phyloP scores from a whole-genome alignment of 225 moss, liverwort and hornwort species.

The Pseudoscleropodium purum region DNA sequence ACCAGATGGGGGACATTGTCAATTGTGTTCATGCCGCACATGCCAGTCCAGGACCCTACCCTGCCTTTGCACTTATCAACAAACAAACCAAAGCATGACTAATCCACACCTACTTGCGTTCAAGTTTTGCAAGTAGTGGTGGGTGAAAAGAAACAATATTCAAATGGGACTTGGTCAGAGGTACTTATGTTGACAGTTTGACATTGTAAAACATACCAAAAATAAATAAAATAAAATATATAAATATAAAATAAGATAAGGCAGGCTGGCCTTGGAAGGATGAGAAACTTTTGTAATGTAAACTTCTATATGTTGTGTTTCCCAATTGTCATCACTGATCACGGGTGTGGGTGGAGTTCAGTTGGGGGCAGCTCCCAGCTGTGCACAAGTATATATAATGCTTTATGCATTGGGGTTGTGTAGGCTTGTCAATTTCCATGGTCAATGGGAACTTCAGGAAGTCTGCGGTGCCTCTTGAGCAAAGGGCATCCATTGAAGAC shows the following conservation, averaged over 20 bases:
- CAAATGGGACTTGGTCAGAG: neutral
- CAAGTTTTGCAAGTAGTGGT: neutral
- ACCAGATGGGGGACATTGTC: neutral
- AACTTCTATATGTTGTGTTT: neutral
- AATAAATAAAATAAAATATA: too few relatives aligned
- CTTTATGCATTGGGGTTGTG: neutral
- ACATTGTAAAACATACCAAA: neutral
- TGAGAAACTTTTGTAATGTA: neutral
- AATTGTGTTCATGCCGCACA: neutral
- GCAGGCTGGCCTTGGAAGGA: neutral
- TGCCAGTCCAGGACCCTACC: neutral
- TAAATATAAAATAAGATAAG: neutral
- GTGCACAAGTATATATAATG: neutral
- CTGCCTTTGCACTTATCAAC: neutral
- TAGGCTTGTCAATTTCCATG: neutral
- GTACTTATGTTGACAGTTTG: neutral
- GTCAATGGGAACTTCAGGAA: neutral
- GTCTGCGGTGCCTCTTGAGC: accelerated
- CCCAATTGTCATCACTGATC: neutral
- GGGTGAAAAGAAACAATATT: neutral
- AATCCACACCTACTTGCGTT: neutral
- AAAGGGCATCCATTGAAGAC: neutral
- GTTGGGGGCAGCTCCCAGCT: too few relatives aligned
- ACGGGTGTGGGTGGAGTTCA: too few relatives aligned
- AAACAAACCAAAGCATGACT: neutral